Percentiles rank a stretch among this genome's conserved stretches.
Evolutionary conservation across 163 green algal species (phyloP).

Genomic region (Chlamydomonas reinhardtii): DNA sequence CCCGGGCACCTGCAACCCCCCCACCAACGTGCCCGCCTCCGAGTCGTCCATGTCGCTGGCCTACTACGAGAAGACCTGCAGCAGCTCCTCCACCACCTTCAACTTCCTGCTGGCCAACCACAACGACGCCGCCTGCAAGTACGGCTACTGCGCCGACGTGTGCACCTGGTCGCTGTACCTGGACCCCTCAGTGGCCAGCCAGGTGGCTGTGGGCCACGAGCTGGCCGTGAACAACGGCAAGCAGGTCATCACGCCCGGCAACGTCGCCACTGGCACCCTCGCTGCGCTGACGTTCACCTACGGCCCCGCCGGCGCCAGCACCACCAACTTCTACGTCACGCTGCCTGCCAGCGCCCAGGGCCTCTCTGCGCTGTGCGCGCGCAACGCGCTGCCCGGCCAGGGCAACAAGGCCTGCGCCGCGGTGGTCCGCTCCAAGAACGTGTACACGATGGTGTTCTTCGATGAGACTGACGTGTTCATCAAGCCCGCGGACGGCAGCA

Average conservation of each 20-base stretch:
- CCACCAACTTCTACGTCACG: constrained; percentile 40
- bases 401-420: constrained; percentile 50
- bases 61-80: constrained; percentile 46
- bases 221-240: constrained; percentile 22
- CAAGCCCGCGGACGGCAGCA: neutral
- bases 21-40: constrained; percentile 1
- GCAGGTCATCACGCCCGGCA: constrained; percentile 9
- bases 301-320: constrained; percentile 26
- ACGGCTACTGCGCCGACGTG: constrained; percentile 52
- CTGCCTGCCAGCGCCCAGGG: constrained; percentile 13
- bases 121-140: constrained; percentile 39
- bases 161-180: constrained; percentile 54
- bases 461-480: constrained; percentile 46
- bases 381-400: constrained; percentile 45
- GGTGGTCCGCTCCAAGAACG: constrained; percentile 14
- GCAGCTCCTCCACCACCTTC: constrained; percentile 32
- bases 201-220: constrained; percentile 35
- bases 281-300: constrained; percentile 51
- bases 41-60: constrained; percentile 45
- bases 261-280: neutral
- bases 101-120: constrained; percentile 56
- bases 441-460: constrained; percentile 58
- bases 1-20: constrained; percentile 18
- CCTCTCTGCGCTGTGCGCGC: constrained; percentile 43
- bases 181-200: neutral